phyloP scores from a whole-genome alignment of 2,329 filamentous ascomycete species.

The Scopulariopsis brevicaulis region DNA sequence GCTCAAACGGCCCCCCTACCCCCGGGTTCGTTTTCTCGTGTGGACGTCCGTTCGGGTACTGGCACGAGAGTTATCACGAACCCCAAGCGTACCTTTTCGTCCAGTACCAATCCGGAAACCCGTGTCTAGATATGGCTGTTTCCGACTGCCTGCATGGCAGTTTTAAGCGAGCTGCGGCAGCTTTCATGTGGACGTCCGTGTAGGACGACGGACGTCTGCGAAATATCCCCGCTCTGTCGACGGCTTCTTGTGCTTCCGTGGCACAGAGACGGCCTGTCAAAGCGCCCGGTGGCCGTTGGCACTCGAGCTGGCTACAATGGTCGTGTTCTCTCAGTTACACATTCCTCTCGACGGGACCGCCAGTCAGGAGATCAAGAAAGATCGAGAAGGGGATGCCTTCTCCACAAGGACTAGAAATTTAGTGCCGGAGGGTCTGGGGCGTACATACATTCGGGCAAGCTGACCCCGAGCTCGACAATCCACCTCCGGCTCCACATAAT shows the following conservation, averaged over 20 bases:
- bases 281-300: neutral
- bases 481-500: neutral
- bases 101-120: neutral
- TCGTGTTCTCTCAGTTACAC: too few species aligned
- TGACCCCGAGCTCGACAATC: neutral
- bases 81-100: neutral
- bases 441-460: neutral
- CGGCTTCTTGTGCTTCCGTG: neutral
- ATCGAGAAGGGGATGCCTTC: neutral
- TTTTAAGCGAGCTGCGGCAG: neutral
- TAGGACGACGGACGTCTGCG: neutral
- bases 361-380: too few species aligned
- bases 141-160: neutral
- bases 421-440: neutral
- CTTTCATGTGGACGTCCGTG: neutral
- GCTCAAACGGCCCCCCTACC: too few species aligned
- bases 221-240: neutral
- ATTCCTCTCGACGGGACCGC: too few species aligned
- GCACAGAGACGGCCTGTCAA: neutral
- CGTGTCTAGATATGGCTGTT: neutral
- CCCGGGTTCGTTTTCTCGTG: too few species aligned
- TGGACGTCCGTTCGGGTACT: neutral
- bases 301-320: neutral
- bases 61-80: neutral
- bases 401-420: neutral